These are phyloP conservation scores for Fragilaria radians DNA, from an alignment of 108 stramenopile genomes.

Conservation along the genomic window DNA sequence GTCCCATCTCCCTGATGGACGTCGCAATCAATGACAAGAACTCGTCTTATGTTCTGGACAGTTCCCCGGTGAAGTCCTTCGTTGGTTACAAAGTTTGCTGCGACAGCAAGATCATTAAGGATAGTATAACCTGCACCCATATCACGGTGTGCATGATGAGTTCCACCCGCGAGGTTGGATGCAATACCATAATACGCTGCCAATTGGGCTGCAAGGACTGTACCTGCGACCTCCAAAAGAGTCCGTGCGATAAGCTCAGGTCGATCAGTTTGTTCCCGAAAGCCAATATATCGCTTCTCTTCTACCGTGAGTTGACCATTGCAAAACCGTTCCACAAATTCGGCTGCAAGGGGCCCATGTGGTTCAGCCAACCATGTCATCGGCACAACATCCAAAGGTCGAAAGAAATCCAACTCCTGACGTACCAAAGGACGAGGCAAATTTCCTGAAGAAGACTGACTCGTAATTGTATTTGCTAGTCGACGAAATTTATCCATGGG, in stretches of 20 bases:
- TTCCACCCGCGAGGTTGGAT: slow-evolving; percentile 72
- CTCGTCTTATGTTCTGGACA: slow-evolving; percentile 25
- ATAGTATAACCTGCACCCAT: slow-evolving; percentile 74
- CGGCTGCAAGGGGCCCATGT: slow-evolving; percentile 16
- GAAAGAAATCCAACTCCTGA: slow-evolving; percentile 37
- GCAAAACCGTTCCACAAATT: slow-evolving; percentile 48
- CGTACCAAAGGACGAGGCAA: slow-evolving; percentile 39
- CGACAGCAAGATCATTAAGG: slow-evolving; percentile 71
- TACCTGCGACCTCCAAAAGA: slow-evolving; percentile 70
- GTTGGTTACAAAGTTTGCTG: slow-evolving; percentile 44
- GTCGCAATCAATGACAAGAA: slow-evolving; percentile 79
- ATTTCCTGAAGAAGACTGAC: not conserved
- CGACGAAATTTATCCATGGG: slow-evolving; percentile 55
- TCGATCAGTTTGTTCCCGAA: slow-evolving; percentile 57
- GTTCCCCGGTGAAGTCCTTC: slow-evolving; percentile 1
- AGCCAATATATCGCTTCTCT: slow-evolving; percentile 63
- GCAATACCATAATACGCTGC: slow-evolving; percentile 72
- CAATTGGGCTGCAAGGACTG: slow-evolving; percentile 56
- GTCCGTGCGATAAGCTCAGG: slow-evolving; percentile 66
- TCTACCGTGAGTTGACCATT: slow-evolving; percentile 31
- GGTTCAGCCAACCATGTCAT: slow-evolving; percentile 17
- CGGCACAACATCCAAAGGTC: slow-evolving; percentile 41
- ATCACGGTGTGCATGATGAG: slow-evolving; percentile 62
- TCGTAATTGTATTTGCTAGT: slow-evolving; percentile 37
- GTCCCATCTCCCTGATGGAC: slow-evolving; percentile 82